Percentiles rank a stretch among this genome's conserved stretches.
Conservation (phyloP, 1,284 basidiomycete genomes). For the Cystobasidium slooffiae region DNA sequence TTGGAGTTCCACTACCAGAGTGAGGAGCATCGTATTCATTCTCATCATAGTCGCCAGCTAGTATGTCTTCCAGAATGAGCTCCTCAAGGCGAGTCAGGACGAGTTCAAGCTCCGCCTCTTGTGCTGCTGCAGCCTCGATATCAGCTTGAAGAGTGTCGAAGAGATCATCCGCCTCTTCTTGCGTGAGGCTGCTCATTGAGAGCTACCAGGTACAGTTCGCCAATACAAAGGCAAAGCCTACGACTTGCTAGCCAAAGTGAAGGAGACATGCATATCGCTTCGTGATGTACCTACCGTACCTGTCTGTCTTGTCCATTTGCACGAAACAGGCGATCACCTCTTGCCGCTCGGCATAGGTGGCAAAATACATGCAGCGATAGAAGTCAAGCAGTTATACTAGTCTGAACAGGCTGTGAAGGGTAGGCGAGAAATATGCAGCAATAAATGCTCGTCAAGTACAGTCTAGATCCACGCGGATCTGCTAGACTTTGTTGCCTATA, state of each 20-base stretch:
- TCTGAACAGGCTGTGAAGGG: neutral
- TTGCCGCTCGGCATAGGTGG: neutral
- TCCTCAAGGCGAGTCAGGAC: constrained; percentile 19
- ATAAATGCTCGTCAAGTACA: no score
- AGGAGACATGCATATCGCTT: no score
- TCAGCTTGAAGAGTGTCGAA: constrained; percentile 11
- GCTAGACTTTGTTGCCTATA: no score
- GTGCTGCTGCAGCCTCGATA: constrained; percentile 9
- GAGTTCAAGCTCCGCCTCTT: constrained; percentile 17
- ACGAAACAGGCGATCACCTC: neutral
- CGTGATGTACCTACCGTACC: no score
- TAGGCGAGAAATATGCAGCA: no score
- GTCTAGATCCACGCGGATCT: no score
- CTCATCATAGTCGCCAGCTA: constrained; percentile 12
- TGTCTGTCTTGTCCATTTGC: neutral
- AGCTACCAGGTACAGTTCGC: no score
- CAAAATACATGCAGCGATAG: neutral
- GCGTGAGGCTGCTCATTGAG: neutral
- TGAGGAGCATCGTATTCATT: neutral
- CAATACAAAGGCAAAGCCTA: no score
- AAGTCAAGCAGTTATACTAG: neutral
- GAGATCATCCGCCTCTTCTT: constrained; percentile 21
- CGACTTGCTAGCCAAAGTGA: no score
- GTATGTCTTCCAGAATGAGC: constrained; percentile 24
- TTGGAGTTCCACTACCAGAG: constrained; percentile 6